phyloP scores from a whole-genome alignment of 768 basidiomycete genomes.

The Cystofilobasidium ferigula region DNA sequence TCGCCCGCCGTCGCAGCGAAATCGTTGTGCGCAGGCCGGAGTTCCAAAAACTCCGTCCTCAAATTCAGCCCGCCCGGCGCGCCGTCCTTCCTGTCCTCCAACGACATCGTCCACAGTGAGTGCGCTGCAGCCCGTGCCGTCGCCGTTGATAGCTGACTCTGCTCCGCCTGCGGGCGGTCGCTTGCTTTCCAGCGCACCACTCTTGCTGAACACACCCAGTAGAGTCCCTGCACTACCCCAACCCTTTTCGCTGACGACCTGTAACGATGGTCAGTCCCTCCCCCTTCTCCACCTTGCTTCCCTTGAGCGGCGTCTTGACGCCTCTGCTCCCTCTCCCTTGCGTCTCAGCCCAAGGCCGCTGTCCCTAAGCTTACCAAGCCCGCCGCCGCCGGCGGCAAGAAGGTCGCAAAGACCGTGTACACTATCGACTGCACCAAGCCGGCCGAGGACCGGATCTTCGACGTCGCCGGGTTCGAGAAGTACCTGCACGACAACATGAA shows the following conservation, averaged over 20 bases:
- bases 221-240: conserved; percentile 2
- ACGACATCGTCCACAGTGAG: background rate
- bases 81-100: background rate
- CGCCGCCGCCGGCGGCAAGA: background rate
- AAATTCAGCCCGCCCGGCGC: background rate
- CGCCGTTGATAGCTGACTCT: background rate
- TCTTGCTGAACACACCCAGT: conserved; percentile 7
- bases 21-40: background rate
- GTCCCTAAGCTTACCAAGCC: conserved; percentile 11
- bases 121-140: background rate
- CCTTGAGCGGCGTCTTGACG: background rate
- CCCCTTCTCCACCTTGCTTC: background rate
- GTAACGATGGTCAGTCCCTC: background rate
- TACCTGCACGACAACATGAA: conserved; percentile 28
- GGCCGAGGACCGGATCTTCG: conserved; percentile 27
- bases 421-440: conserved; percentile 28
- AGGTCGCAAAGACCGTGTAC: conserved; percentile 8
- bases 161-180: background rate
- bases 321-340: background rate
- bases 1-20: too few species aligned
- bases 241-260: background rate
- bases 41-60: background rate
- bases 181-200: conserved; percentile 3
- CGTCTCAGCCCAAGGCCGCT: background rate
- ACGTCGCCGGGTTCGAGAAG: conserved; percentile 27